These are phyloP conservation scores for Populus hybrid DNA, from an alignment of 441 rosid genomes.

Conservation along the genomic window DNA sequence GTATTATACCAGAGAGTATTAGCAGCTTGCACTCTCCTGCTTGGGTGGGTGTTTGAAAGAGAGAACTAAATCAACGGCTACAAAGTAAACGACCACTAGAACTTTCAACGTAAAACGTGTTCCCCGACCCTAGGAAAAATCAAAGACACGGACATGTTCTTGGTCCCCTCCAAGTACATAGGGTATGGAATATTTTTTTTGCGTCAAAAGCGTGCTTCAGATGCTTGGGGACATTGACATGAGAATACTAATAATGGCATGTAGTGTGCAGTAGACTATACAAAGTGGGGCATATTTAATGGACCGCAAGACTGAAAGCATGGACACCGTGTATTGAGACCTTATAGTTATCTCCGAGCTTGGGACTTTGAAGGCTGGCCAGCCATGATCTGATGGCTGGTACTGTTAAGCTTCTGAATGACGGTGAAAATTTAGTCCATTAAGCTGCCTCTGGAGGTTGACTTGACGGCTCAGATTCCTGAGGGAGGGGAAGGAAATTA, in stretches of 20 bases:
- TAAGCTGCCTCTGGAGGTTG: constrained; percentile 14
- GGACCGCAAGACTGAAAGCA: background rate
- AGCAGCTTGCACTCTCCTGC: background rate
- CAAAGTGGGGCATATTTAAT: background rate
- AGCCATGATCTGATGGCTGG: background rate
- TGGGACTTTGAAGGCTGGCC: background rate
- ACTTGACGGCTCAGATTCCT: constrained; percentile 17
- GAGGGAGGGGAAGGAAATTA: background rate
- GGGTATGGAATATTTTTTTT: background rate
- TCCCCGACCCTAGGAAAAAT: background rate
- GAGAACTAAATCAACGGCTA: background rate
- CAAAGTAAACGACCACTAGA: background rate
- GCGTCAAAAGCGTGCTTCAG: background rate
- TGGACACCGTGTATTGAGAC: background rate
- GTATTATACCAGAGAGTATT: background rate
- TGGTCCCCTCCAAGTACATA: background rate
- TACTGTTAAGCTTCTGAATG: background rate
- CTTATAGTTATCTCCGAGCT: background rate
- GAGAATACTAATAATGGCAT: background rate
- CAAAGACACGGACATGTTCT: background rate
- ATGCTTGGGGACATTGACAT: background rate
- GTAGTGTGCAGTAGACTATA: background rate
- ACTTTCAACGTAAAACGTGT: background rate
- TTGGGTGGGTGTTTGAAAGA: background rate
- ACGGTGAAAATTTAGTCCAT: background rate